Percentiles rank a stretch among this genome's conserved stretches.
Evolutionary conservation across 2,329 filamentous ascomycete genomes (phyloP).

Genomic region (Metarhizium guizhouense): DNA sequence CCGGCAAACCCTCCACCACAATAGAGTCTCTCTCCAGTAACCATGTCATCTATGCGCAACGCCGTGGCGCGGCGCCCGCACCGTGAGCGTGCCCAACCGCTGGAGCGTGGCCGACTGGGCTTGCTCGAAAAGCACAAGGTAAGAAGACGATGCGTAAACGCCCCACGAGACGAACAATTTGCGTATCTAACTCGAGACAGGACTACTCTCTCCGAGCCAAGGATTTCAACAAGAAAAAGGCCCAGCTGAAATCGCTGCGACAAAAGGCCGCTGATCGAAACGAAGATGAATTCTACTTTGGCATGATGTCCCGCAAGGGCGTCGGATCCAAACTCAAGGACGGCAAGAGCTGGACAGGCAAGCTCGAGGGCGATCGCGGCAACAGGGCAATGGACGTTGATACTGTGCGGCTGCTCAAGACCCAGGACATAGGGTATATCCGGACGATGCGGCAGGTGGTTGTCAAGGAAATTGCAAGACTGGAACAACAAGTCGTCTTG

Average conservation of each 20-base stretch:
- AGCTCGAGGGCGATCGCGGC: slow-evolving; percentile 47
- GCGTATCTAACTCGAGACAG: slow-evolving; percentile 19
- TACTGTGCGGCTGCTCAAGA: slow-evolving; percentile 55
- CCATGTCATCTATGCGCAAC: slow-evolving; percentile 52
- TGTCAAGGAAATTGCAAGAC: slow-evolving; percentile 43
- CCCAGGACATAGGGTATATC: slow-evolving; percentile 58
- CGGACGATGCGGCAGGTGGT: slow-evolving; percentile 53
- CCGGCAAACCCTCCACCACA: neutral
- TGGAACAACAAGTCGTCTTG: slow-evolving; percentile 46
- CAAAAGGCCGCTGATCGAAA: slow-evolving; percentile 57
- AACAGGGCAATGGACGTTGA: slow-evolving; percentile 47
- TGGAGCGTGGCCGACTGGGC: slow-evolving; percentile 76
- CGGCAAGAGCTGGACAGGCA: slow-evolving; percentile 45
- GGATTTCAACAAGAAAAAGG: slow-evolving; percentile 59
- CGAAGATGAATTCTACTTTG: slow-evolving; percentile 66
- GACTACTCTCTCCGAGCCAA: slow-evolving; percentile 57
- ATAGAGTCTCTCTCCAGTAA: neutral
- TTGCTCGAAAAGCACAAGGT: slow-evolving; percentile 94
- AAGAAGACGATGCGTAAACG: slow-evolving; percentile 7
- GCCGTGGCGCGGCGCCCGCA: slow-evolving; percentile 75
- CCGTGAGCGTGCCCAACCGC: slow-evolving; percentile 79
- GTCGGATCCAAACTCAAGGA: slow-evolving; percentile 39
- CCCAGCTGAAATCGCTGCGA: slow-evolving; percentile 47
- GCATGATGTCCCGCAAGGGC: slow-evolving; percentile 55
- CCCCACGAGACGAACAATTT: neutral